Evolutionary conservation across 1,139 yeast genomes (phyloP).

Genomic region (Yamadazyma friedrichii): DNA sequence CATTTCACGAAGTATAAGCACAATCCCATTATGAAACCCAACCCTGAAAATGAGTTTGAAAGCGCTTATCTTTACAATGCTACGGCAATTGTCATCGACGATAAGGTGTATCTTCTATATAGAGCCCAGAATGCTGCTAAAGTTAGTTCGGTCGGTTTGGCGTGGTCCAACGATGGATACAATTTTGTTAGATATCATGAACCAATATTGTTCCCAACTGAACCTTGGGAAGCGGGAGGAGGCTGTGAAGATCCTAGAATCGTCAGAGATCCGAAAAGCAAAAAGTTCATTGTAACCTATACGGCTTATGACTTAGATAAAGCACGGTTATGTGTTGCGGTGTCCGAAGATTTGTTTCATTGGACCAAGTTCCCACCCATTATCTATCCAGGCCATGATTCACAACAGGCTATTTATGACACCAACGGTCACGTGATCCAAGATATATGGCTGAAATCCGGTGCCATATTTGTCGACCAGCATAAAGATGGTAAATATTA

Average conservation of each 20-base stretch:
- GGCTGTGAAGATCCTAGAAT: conserved; percentile 49
- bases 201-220: conserved; percentile 39
- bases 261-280: conserved; percentile 36
- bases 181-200: conserved; percentile 29
- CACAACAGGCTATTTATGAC: conserved; percentile 30
- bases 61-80: conserved; percentile 45
- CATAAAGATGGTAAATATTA: conserved; percentile 37
- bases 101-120: conserved; percentile 37
- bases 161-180: conserved; percentile 43
- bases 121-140: conserved; percentile 40
- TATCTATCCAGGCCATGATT: conserved; percentile 25
- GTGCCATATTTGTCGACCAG: conserved; percentile 40
- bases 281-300: conserved; percentile 40
- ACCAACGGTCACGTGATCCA: conserved; percentile 27
- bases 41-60: conserved; percentile 41
- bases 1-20: conserved; percentile 29
- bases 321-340: conserved; percentile 45
- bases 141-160: conserved; percentile 38
- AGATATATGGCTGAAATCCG: conserved; percentile 44
- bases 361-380: conserved; percentile 44
- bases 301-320: conserved; percentile 38
- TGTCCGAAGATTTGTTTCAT: conserved; percentile 35
- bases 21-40: conserved; percentile 42
- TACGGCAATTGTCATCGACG: conserved; percentile 43
- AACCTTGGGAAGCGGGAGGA: conserved; percentile 42